These are phyloP conservation scores for Pseudomonodictys pantanalensis DNA, from an alignment of 495 filamentous ascomycete genomes.

Conservation along the genomic window DNA sequence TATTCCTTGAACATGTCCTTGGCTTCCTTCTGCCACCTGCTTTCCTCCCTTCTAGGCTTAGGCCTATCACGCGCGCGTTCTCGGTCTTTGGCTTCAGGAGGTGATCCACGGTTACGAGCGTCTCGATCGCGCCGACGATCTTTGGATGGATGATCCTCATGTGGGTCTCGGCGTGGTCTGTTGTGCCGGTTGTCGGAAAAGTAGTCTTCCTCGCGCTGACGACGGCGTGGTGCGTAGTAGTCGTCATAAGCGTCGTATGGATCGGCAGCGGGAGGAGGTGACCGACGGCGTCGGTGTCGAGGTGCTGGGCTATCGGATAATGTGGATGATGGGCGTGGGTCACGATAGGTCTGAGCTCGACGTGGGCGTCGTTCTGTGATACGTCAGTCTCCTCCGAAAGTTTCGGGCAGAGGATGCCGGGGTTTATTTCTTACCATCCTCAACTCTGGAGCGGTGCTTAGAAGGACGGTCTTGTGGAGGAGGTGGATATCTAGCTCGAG, in stretches of 20 bases:
- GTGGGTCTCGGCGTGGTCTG: constrained; percentile 6
- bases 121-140: background rate
- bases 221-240: background rate
- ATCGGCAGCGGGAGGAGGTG: background rate
- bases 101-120: background rate
- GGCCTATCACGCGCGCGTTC: background rate
- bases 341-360: background rate
- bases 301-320: background rate
- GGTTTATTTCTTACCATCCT: too few species aligned
- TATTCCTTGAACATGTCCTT: constrained; percentile 12
- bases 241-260: constrained; percentile 1
- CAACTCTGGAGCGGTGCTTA: too few species aligned
- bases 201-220: constrained; percentile 6
- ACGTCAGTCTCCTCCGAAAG: too few species aligned
- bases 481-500: too few species aligned
- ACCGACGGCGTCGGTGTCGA: background rate
- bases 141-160: background rate
- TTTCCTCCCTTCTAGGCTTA: background rate
- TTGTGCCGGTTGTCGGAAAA: constrained; percentile 16
- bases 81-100: background rate
- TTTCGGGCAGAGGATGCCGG: too few species aligned
- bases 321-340: background rate
- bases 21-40: constrained; percentile 14
- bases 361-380: background rate
- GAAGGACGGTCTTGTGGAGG: too few species aligned